These are phyloP conservation scores for Streptanthus diversifolius DNA, from an alignment of 345 rosid genomes.

Conservation along the genomic window DNA sequence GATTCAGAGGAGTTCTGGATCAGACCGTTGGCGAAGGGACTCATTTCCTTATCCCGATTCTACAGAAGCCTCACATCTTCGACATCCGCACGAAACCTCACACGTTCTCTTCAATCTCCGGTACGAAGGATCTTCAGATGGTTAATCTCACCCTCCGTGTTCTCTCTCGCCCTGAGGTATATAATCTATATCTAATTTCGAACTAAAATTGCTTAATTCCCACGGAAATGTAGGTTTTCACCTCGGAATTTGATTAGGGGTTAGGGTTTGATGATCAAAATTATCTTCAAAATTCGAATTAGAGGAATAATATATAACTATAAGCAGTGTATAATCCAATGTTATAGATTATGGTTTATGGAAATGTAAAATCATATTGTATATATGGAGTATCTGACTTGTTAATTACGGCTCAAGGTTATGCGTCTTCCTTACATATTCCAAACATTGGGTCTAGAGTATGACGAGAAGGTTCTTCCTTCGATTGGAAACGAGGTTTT, in stretches of 20 bases:
- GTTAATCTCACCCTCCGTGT: conserved; percentile 96
- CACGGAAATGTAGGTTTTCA: neutral
- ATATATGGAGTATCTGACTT: neutral
- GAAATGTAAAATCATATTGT: neutral
- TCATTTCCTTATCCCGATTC: conserved; percentile 85
- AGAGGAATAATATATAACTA: too few species aligned
- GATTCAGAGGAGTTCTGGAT: conserved; percentile 85
- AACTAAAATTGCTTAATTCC: neutral
- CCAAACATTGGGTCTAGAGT: conserved; percentile 91
- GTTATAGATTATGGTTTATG: neutral
- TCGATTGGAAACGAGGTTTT: conserved; percentile 95
- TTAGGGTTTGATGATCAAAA: neutral
- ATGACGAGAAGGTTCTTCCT: conserved; percentile 97
- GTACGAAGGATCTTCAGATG: conserved; percentile 99
- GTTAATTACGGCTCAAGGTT: conserved; percentile 39
- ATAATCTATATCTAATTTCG: neutral
- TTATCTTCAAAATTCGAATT: neutral
- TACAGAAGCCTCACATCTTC: conserved; percentile 80
- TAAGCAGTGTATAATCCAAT: too few species aligned
- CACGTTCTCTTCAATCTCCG: conserved; percentile 91
- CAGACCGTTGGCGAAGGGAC: conserved; percentile 85
- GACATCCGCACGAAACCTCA: conserved; percentile 90
- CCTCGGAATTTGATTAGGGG: neutral
- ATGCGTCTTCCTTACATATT: conserved; percentile 70
- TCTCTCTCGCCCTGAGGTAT: conserved; percentile 88